Percentiles rank a stretch among this genome's conserved stretches.
phyloP scores from a whole-genome alignment of 805 yeast species.

The Maudiozyma saulgeensis region DNA sequence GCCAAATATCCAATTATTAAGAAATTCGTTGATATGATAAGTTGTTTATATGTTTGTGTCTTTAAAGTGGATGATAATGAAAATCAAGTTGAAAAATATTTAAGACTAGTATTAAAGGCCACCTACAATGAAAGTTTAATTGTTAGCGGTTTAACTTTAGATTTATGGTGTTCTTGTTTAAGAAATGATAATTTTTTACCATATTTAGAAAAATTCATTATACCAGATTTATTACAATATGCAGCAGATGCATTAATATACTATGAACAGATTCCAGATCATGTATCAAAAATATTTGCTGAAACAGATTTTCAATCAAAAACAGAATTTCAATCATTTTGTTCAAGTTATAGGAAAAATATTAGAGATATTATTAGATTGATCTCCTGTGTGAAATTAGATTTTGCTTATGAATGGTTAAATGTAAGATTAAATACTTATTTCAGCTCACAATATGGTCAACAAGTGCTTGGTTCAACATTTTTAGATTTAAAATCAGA shows the following conservation, averaged over 20 bases:
- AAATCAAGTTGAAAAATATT: conserved; percentile 55
- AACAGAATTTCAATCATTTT: conserved; percentile 68
- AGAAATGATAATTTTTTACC: conserved; percentile 65
- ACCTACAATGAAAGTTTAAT: conserved; percentile 78
- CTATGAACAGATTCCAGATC: conserved; percentile 60
- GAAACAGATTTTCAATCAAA: conserved; percentile 83
- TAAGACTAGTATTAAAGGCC: conserved; percentile 67
- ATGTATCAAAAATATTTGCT: conserved; percentile 53
- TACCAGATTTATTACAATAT: conserved; percentile 59
- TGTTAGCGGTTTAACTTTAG: conserved; percentile 83
- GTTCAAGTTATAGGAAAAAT: conserved; percentile 70
- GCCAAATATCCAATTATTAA: conserved; percentile 71
- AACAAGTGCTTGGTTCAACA: conserved; percentile 46
- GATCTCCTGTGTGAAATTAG: conserved; percentile 76
- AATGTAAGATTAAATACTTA: conserved; percentile 62
- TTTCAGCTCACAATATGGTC: conserved; percentile 63
- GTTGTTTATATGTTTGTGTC: conserved; percentile 38
- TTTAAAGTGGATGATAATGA: conserved; percentile 42
- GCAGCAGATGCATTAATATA: conserved; percentile 72
- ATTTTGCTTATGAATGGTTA: conserved; percentile 74
- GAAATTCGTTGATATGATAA: conserved; percentile 84
- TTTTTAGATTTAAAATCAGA: conserved; percentile 49
- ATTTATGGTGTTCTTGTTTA: conserved; percentile 87
- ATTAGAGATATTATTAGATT: conserved; percentile 87
- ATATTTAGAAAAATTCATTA: conserved; percentile 36